phyloP scores from a whole-genome alignment of 2,329 filamentous ascomycete genomes.

The Penicillium occitanis region DNA sequence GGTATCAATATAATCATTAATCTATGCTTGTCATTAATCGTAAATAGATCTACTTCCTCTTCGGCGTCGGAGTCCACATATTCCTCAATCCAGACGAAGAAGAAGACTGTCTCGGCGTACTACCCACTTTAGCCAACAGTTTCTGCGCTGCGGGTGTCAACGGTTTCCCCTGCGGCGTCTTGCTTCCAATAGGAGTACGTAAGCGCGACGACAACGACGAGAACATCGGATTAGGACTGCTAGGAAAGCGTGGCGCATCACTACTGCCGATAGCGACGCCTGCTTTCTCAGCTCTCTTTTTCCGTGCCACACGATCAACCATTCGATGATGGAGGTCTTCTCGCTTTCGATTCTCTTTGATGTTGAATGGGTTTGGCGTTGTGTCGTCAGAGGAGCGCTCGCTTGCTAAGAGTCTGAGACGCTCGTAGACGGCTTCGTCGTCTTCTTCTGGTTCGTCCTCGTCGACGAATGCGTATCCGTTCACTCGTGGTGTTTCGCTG shows the following conservation, averaged over 20 bases:
- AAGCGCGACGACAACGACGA: conserved; percentile 34
- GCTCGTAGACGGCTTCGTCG: conserved; percentile 50
- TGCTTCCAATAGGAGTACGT: conserved; percentile 18
- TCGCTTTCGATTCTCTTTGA: conserved; percentile 70
- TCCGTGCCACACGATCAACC: conserved; percentile 76
- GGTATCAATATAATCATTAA: conserved; percentile 8
- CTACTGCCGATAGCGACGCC: conserved; percentile 46
- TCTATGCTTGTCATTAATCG: neutral
- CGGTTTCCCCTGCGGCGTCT: conserved; percentile 30
- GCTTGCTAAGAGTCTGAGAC: conserved; percentile 28
- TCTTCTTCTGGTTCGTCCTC: conserved; percentile 57
- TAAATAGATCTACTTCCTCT: conserved; percentile 1
- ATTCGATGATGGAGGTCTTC: conserved; percentile 83
- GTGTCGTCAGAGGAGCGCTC: conserved; percentile 39
- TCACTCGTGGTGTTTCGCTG: conserved; percentile 82
- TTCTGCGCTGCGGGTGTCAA: conserved; percentile 48
- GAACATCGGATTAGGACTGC: conserved; percentile 37
- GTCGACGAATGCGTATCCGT: conserved; percentile 92
- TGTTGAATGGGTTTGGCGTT: conserved; percentile 74
- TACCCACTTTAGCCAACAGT: conserved; percentile 38
- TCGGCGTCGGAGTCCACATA: conserved; percentile 41
- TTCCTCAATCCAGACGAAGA: conserved; percentile 31
- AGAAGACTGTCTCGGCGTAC: conserved; percentile 31
- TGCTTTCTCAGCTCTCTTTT: conserved; percentile 62
- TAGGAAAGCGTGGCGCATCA: conserved; percentile 40